These are phyloP conservation scores for Aureobasidium namibiae DNA, from an alignment of 2,329 filamentous ascomycete species.

Conservation along the genomic window DNA sequence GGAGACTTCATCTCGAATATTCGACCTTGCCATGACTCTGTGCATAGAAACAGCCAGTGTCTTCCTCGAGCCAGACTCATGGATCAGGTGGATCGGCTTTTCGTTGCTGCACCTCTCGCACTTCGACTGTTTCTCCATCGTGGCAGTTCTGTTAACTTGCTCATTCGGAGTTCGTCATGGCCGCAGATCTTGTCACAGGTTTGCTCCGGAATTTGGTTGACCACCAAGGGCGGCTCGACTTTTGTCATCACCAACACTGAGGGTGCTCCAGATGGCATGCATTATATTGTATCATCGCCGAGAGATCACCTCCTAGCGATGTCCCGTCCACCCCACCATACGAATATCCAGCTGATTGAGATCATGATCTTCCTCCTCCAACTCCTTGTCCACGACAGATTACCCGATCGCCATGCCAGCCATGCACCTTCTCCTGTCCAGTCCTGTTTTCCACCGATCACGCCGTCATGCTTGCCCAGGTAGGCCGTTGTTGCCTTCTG, in stretches of 20 bases:
- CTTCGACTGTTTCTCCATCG: slow-evolving; percentile 3
- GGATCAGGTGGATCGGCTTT: neutral
- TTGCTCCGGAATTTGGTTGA: neutral
- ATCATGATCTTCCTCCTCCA: slow-evolving; percentile 26
- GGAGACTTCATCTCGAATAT: neutral
- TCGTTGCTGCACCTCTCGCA: neutral
- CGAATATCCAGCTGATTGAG: slow-evolving; percentile 22
- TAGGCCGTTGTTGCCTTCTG: slow-evolving; percentile 33
- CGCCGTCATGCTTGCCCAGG: slow-evolving; percentile 34
- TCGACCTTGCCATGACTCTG: neutral
- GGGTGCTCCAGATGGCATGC: neutral
- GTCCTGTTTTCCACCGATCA: slow-evolving; percentile 31
- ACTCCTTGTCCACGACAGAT: slow-evolving; percentile 23
- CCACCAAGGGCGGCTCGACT: neutral
- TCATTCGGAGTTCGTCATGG: neutral
- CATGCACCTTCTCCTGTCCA: slow-evolving; percentile 36
- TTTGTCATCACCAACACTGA: neutral
- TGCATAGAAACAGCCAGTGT: neutral
- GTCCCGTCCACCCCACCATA: slow-evolving; percentile 22
- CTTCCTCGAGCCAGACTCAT: neutral
- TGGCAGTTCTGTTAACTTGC: neutral
- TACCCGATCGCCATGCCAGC: slow-evolving; percentile 36
- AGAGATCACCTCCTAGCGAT: slow-evolving; percentile 21
- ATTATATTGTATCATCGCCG: neutral
- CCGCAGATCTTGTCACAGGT: neutral